Base-by-base conservation (phyloP, 2,329 filamentous ascomycete species). In the Sclerotinia minor region DNA sequence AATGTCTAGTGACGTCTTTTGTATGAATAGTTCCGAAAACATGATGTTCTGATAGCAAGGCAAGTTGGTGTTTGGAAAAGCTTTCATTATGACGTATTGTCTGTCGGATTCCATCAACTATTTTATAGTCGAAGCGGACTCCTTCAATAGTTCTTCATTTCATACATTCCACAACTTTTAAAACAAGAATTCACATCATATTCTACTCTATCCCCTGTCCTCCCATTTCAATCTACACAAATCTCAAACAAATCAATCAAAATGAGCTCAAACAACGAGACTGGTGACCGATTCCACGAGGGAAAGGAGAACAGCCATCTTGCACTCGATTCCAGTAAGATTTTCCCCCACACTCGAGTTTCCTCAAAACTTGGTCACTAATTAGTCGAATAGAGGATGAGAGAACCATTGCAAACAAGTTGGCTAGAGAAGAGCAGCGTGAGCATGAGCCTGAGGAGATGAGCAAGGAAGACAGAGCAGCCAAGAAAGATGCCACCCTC, bases 241-340 rank as follows among this genome's bases (percentile, higher is more conserved):
- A 47, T 5, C 13, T 8, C 57, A 60, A 17, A 35, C n/a, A 19
- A 49, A 61, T 38, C 59, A 38, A 11, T 38, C 70, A 70, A 69
- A 50, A 75, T 74, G 73, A 74, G 71, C 57, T 61, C 59, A 41
- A 75, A 73, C 76, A 90, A 95, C 80, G 90, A 94, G 80, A 88
- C 84, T 68, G 89, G 88, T 68, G 91, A 95, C 64, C 83, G 87
- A 69, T 95, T 86, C 81, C 81, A 93, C 70, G 89, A 94, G 81
- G 92, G 92, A 74, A 83, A 89, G 78, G 78, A 83, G 68, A 82
- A 91, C 78, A 89, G 89, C 64, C 92, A 96, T 79, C 78, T 83
- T 70, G 82, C 84, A 71, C 84, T 85, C 67, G 91, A 95, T 77
- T 87, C 91, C 61, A 94, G 91, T 93, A 84, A 70, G 84, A 19